Evolutionary conservation across 257 asterid species (phyloP), one percentile per base, ranked within the genome.

Genomic region (Penstemon eatonii): DNA sequence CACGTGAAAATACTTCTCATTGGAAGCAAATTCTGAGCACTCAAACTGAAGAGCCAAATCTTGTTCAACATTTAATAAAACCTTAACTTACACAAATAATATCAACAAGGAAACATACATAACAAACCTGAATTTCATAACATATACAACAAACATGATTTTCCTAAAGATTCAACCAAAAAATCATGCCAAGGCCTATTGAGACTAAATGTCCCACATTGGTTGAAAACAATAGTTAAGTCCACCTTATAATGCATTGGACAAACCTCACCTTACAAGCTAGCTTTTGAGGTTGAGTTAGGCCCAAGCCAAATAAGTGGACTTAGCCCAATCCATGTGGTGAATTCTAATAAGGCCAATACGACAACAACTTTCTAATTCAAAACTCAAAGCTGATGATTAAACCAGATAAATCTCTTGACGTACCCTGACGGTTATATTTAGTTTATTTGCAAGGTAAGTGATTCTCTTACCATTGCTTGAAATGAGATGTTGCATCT

Each of bases 1-100:
- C 43, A 56, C 10, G 71, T 51, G 43, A 36, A 38, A 56, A 15
- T 37, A 13, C 54, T 66, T 19, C 40, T 43, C 15, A 45, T 54
- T 56, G 38, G 62, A 52, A 71, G 66, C 45, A 61, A 43, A 42
- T 41, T 42, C 8, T 57, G 8, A 46, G 70, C 33, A 66, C 60
- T 51, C 53, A 18, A 57, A 45, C 38, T 45, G 18, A 47, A 68
- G 41, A 11, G 68, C 12, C 12, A 11, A 44, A 40, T 57, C 54
- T 65, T 47, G 40, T 51, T 45, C 43, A 18, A 37, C 57, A 65
- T 25, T 46, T 45, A 13, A 12, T 12, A 56, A 39, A 61, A 9
- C 47, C 41, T 56, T 42, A 46, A 46, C 53, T 49, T 55, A 46
- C 18, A 52, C 60, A 40, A 44, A 2, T n/a, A 33, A 66, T 49